Base-by-base conservation (phyloP, 345 rosid species). In the Eucalyptus shirleyi region DNA sequence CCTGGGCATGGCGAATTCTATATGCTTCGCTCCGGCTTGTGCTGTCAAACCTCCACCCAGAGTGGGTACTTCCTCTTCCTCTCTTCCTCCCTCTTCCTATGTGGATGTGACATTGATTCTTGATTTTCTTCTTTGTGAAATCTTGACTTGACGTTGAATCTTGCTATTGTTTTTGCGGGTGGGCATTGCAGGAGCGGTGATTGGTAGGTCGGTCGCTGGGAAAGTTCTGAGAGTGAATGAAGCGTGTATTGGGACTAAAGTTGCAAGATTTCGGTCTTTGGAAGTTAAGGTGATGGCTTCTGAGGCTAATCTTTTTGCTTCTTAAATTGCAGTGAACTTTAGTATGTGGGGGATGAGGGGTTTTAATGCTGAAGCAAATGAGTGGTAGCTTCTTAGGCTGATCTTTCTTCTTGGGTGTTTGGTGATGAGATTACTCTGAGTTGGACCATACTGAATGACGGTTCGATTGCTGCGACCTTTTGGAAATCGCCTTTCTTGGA, bases 241-340 rank as follows among this genome's bases (percentile, higher is more conserved):
- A 90, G 91, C 91, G 88, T 91, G 95, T 91, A 91, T 90, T 87
- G 93, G 53, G 91, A 88, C 95, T 45, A 91, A 69, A 89, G 69
- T 81, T 90, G 91, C 91, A 81, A 96, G 92, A 92, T 89, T 92
- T 92, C 94, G 90, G 90, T 93, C 95, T 81, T 93, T 95, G 72
- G 94, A 94, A 89, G 92, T 92, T 51, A 94, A 95, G 97, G 98
- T 98, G 83, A 91, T 93, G 80, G 83, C n/a, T 77, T 91, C 26
- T 30, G 19, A 47, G 26, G 59, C 50, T 37, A 50, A 80, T 6
- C 12, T 45, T 60, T 87, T 53, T 53, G 59, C 67, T 30, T 87
- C 88, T 42, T 26, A 47, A 87, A 44, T 9, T n/a, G 44, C 44
- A 42, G 45, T 26, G 49, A 88, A 24, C 83, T 88, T 34, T 55